phyloP scores from a whole-genome alignment of 1,284 basidiomycete genomes.

The Caloboletus firmus region DNA sequence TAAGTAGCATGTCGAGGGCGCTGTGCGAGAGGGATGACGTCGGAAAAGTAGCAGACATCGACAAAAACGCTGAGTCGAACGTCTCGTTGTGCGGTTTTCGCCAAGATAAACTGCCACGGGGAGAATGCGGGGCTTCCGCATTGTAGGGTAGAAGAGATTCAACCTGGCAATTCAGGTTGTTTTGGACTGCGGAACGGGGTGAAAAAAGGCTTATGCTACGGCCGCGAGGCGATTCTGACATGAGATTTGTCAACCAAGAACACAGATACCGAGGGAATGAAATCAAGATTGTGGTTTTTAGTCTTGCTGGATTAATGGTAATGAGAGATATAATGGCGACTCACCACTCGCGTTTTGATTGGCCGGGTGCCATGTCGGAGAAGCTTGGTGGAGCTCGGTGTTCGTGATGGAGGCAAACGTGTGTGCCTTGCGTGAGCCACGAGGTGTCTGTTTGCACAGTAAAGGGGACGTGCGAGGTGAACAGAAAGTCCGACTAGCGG shows the following conservation, averaged over 20 bases:
- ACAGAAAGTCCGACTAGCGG: constrained; percentile 11
- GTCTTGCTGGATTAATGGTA: constrained; percentile 10
- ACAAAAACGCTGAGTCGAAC: constrained; percentile 23
- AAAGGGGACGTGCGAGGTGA: constrained; percentile 24
- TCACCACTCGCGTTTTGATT: constrained; percentile 32
- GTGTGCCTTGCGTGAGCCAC: constrained; percentile 35
- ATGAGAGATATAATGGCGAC: constrained; percentile 22
- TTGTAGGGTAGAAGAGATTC: constrained; percentile 30
- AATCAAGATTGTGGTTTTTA: constrained; percentile 24
- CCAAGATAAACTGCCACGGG: constrained; percentile 27
- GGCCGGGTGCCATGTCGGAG: constrained; percentile 23
- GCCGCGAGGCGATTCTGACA: constrained; percentile 33
- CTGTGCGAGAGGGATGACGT: constrained; percentile 36
- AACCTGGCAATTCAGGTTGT: constrained; percentile 19
- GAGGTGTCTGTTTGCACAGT: constrained; percentile 28
- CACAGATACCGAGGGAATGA: constrained; percentile 19
- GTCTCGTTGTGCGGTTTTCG: constrained; percentile 28
- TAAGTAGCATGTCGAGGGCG: constrained; percentile 36
- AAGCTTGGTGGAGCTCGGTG: constrained; percentile 32
- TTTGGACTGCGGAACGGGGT: constrained; percentile 31
- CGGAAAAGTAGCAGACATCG: constrained; percentile 26
- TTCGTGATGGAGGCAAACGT: constrained; percentile 36
- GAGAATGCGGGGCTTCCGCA: constrained; percentile 34
- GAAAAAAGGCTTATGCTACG: constrained; percentile 38
- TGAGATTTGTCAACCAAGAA: constrained; percentile 21